Base-by-base conservation (phyloP, 108 stramenopile species). In the Cyclotella sp. region DNA sequence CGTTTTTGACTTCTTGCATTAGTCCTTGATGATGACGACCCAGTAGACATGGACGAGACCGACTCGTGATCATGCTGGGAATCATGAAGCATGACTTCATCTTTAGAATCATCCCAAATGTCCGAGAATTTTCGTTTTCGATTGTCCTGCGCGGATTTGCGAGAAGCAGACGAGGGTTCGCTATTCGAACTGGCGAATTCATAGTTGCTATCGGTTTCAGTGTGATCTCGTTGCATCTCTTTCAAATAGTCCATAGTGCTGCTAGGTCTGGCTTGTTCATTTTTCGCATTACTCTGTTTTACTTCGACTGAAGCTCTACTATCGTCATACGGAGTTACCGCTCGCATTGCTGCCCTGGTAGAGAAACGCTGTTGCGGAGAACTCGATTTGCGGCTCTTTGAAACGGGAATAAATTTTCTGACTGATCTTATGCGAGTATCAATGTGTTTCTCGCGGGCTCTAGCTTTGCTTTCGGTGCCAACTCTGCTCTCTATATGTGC, bases 61-160 rank as follows among this genome's bases (percentile, higher is more conserved):
- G 63, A 64, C 22, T 45, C 63, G 26, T 45, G 22, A 22, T 64
- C 63, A 45, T 21, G 63, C 0, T 26, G 63, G 12, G 42, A 4
- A 46, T 7, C 41, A 45, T 26, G 40, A 41, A 62, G 61, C 15
- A 62, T 19, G 3, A 41, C 10, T 41, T 9, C 24, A 34, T 15
- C 24, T 26, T 21, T 14, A 62, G 39, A 26, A 9, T 7, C 39
- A 40, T 34, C 39, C 28, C 15, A 41, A 40, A 30, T 62, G n/a
- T 62, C 60, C 3, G 60, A 39, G 39, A 62, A 62, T 62, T 62
- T 62, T 39, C 60, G 60, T 40, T 62, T 62, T n/a, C 60, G 30
- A 19, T 62, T 40, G 15, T 15, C 11, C 39, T 62, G 34, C 29
- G 60, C 3, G 16, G 34, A 62, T 18, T 15, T 62, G 30, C 4